Conservation (phyloP, 1,139 yeast genomes). For the Kodamaea ohmeri region DNA sequence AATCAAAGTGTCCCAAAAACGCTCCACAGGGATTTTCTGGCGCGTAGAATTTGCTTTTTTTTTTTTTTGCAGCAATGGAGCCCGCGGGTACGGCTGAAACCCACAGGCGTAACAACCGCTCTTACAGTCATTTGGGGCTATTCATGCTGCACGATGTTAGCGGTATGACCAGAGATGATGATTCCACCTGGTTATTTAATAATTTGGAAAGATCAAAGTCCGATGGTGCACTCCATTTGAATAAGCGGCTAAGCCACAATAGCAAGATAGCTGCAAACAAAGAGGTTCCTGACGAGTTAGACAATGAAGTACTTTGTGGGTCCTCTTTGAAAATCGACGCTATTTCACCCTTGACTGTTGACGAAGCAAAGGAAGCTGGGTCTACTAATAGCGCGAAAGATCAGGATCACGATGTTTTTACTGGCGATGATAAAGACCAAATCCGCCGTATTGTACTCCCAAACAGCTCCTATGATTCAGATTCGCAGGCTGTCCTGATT, state of each 20-base stretch:
- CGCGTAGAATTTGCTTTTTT: constrained; percentile 1
- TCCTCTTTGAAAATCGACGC: constrained; percentile 13
- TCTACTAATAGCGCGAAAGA: too few relatives aligned
- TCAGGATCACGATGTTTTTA: too few relatives aligned
- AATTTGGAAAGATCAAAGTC: neutral
- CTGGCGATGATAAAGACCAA: too few relatives aligned
- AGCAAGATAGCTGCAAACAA: neutral
- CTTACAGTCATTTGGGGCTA: neutral
- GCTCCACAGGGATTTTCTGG: neutral
- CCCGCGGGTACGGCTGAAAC: neutral
- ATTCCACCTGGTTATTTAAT: neutral
- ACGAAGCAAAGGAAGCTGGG: too few relatives aligned
- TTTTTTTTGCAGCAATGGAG: constrained; percentile 6
- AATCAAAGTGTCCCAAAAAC: neutral
- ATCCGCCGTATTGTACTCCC: too few relatives aligned
- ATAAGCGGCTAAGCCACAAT: neutral
- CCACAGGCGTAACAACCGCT: neutral
- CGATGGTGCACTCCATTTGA: neutral
- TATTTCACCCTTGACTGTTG: constrained; percentile 16
- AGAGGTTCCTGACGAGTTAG: neutral
- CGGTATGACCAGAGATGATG: neutral
- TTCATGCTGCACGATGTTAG: constrained; percentile 3
- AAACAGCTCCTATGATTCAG: too few relatives aligned
- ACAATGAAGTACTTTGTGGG: neutral
- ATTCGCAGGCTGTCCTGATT: too few relatives aligned